Percentiles rank a stretch among this genome's conserved stretches.
phyloP scores from a whole-genome alignment of 2,329 filamentous ascomycete genomes.

The Colletotrichum karsti region DNA sequence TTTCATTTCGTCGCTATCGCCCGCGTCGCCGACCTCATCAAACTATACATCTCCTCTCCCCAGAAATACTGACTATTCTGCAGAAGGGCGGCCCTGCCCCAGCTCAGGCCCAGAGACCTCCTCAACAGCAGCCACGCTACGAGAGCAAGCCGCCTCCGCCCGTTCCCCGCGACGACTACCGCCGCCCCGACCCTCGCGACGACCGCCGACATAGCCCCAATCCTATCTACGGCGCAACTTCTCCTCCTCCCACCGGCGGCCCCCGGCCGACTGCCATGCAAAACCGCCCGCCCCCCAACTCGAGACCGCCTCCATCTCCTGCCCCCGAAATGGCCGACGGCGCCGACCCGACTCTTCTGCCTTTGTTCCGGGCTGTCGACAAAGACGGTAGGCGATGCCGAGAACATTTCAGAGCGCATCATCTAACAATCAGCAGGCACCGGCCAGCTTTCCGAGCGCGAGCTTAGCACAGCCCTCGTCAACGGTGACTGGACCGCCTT shows the following conservation, averaged over 20 bases:
- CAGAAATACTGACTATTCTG: conserved; percentile 14
- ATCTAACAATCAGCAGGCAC: conserved; percentile 58
- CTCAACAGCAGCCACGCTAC: conserved; percentile 48
- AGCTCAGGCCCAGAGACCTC: conserved; percentile 24
- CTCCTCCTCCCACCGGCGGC: conserved; percentile 57
- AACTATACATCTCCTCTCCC: conserved; percentile 31
- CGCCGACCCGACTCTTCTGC: conserved; percentile 79
- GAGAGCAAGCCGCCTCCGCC: conserved; percentile 58
- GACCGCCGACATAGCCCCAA: conserved; percentile 34
- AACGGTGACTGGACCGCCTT: conserved; percentile 97
- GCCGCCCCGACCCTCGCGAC: conserved; percentile 32
- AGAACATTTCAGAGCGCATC: neutral
- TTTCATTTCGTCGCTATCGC: conserved; percentile 5
- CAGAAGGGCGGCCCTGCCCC: conserved; percentile 32
- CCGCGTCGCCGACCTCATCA: neutral
- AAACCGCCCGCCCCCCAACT: conserved; percentile 62
- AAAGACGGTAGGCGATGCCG: conserved; percentile 68
- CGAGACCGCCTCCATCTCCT: conserved; percentile 73
- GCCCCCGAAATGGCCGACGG: conserved; percentile 53
- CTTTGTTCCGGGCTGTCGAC: conserved; percentile 91
- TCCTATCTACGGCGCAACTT: conserved; percentile 57
- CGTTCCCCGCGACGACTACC: conserved; percentile 42
- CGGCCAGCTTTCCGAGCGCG: conserved; percentile 84
- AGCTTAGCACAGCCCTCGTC: conserved; percentile 89
- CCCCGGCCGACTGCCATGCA: conserved; percentile 50